Percentiles rank a stretch among this genome's conserved stretches.
phyloP scores from a whole-genome alignment of 345 rosid species.

The Camelina neglecta region DNA sequence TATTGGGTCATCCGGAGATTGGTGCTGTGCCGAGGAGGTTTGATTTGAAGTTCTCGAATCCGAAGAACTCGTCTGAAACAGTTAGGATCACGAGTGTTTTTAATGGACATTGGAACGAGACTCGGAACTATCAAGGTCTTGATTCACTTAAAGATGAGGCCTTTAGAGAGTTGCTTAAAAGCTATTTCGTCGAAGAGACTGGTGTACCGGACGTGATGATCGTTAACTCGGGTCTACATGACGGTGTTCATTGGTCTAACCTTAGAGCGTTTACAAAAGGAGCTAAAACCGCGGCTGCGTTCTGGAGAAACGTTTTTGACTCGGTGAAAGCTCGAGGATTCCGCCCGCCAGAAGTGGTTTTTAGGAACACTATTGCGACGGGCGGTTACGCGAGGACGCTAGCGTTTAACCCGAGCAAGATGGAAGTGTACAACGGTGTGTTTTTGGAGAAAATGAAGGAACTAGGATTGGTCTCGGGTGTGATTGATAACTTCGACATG shows the following conservation, averaged over 20 bases:
- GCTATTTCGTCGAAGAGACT: conserved; percentile 61
- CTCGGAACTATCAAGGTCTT: conserved; percentile 77
- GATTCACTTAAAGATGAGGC: conserved; percentile 63
- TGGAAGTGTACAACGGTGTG: conserved; percentile 77
- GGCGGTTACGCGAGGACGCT: conserved; percentile 81
- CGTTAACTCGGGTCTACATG: conserved; percentile 86
- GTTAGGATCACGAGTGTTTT: conserved; percentile 89
- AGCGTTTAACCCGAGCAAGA: conserved; percentile 82
- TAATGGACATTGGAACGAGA: conserved; percentile 87
- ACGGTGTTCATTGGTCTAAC: conserved; percentile 68
- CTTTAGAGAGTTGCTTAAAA: conserved; percentile 61
- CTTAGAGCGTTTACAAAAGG: conserved; percentile 56
- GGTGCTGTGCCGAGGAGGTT: conserved; percentile 73
- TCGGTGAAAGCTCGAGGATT: conserved; percentile 62
- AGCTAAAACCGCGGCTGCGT: conserved; percentile 62
- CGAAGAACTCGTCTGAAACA: conserved; percentile 58
- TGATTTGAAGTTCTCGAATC: conserved; percentile 75
- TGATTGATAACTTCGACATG: conserved; percentile 83
- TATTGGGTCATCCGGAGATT: conserved; percentile 64
- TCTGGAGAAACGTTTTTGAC: conserved; percentile 75
- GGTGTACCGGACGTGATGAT: conserved; percentile 72
- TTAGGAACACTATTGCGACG: conserved; percentile 76
- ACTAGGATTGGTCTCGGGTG: conserved; percentile 58
- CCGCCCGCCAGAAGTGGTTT: conserved; percentile 57
- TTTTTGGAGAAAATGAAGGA: conserved; percentile 66